Evolutionary conservation across 495 filamentous ascomycete genomes (phyloP).

Genomic region (Massariosphaeria phaeospora): DNA sequence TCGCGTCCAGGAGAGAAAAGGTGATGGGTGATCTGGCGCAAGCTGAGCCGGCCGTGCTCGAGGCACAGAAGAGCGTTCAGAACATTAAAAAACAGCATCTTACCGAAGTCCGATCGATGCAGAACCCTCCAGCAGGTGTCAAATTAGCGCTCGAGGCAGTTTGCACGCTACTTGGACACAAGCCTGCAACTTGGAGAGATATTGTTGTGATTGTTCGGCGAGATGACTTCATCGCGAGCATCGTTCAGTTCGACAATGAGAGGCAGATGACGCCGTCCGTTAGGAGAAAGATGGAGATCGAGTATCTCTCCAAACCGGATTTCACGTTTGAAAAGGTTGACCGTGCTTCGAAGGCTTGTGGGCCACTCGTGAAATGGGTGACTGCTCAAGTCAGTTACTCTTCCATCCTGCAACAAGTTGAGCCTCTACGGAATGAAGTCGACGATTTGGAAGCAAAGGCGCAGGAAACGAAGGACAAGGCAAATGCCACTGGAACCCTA

Average conservation of each 20-base stretch:
- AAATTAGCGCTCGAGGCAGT: slow-evolving; percentile 91
- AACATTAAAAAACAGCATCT: slow-evolving; percentile 97
- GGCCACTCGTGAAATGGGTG: slow-evolving; percentile 95
- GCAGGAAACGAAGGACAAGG: slow-evolving; percentile 87
- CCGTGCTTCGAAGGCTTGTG: slow-evolving; percentile 92
- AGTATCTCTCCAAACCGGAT: slow-evolving; percentile 84
- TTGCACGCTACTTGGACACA: slow-evolving; percentile 88
- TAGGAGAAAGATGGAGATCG: slow-evolving; percentile 82
- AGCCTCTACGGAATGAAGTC: slow-evolving; percentile 89
- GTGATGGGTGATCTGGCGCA: slow-evolving; percentile 82
- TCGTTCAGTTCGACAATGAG: slow-evolving; percentile 96
- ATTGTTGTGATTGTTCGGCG: slow-evolving; percentile 81
- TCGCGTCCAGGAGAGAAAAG: slow-evolving; percentile 74
- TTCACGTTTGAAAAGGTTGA: slow-evolving; percentile 96
- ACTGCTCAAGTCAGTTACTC: slow-evolving; percentile 96
- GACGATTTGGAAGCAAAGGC: slow-evolving; percentile 79
- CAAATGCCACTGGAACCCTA: slow-evolving; percentile 82
- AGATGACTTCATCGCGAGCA: slow-evolving; percentile 97
- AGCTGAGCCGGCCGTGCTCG: slow-evolving; percentile 87
- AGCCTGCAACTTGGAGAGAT: slow-evolving; percentile 80
- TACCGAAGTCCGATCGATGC: slow-evolving; percentile 96
- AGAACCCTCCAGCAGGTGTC: slow-evolving; percentile 81
- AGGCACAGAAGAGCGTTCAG: slow-evolving; percentile 90
- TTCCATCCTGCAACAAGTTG: slow-evolving; percentile 91
- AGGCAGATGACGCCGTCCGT: slow-evolving; percentile 82